phyloP scores from a whole-genome alignment of 169 alveolate genomes.

The Condylostoma magnum region DNA sequence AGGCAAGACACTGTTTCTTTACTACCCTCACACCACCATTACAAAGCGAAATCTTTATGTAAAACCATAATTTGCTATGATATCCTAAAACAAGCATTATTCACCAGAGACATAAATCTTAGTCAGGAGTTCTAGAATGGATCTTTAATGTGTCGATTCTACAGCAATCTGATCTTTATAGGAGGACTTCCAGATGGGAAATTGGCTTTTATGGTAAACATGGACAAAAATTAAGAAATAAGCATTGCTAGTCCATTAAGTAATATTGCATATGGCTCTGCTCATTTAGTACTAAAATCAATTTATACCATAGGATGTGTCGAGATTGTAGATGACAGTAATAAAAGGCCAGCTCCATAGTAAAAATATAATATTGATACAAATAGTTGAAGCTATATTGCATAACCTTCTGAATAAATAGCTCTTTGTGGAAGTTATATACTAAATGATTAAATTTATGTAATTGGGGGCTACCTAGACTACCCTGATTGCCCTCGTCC shows the following conservation, averaged over 20 bases:
- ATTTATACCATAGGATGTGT: slow-evolving; percentile 5
- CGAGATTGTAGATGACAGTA: not conserved
- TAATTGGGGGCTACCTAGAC: slow-evolving; percentile 19
- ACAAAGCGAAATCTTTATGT: not conserved
- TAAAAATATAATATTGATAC: not conserved
- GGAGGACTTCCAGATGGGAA: slow-evolving; percentile 27
- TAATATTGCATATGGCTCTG: slow-evolving; percentile 10
- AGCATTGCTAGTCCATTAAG: not conserved
- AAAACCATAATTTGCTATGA: slow-evolving; percentile 7
- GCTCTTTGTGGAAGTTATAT: slow-evolving; percentile 22
- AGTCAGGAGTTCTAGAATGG: not conserved
- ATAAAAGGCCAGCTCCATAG: slow-evolving; percentile 15
- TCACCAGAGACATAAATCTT: not conserved
- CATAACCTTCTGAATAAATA: not conserved
- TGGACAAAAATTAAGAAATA: not conserved
- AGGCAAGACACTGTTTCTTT: too few species aligned
- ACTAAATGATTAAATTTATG: not conserved
- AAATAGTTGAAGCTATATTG: not conserved
- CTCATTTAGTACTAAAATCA: not conserved
- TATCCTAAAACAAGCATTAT: not conserved
- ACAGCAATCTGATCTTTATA: not conserved
- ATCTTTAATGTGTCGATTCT: not conserved
- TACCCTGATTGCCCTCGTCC: slow-evolving; percentile 22
- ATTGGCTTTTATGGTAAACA: not conserved
- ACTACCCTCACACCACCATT: not conserved